Evolutionary conservation across 768 basidiomycete genomes (phyloP), one percentile per base, ranked within the genome.

Genomic region (Lactifluus echinatus): DNA sequence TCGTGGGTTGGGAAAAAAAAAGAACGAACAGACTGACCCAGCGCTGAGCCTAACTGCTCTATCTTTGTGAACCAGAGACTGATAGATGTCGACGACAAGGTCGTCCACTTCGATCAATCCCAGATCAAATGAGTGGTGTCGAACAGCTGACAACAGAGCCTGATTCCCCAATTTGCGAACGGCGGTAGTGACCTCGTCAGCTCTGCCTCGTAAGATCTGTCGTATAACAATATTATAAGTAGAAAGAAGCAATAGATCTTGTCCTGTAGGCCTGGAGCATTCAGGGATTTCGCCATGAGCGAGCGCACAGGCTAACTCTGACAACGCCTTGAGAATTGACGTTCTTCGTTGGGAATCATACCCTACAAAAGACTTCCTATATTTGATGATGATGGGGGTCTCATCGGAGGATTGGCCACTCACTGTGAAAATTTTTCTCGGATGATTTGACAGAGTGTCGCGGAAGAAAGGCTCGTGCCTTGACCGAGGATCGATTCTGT

Each of bases 121-220:
- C 63, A 65, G 29, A 66, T 66, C 56, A 17, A 47, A n/a, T 19
- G 63, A 46, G 62, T 78, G 73, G 56, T 82, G 79, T 52, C 70
- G 71, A 24, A 84, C 66, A 40, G 75, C 69, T 28, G 62, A 63
- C 17, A 66, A 64, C 24, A 85, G 66, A 5, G 75, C 71, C 26
- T 68, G 66, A 59, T 76, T 80, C 2, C 69, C 72, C 44, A 68
- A 66, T 39, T 74, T 73, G 15, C 79, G 75, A 44, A 85, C 78
- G 33, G 70, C 60, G 2, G 72, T 62, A 0, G 77, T 77, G 8
- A 78, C 77, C 55, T 81, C 77, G 15, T 72, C 68, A 6, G 70
- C 69, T 8, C 75, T 63, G 2, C 81, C 83, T 23, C 76, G 72
- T 8, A 88, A 63, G 11, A 85, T 57, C 47, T 71, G 65, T 12